Evolutionary conservation across 257 asterid species (phyloP), one percentile per base, ranked within the genome.

Genomic region (Paraleonurus japonicus): DNA sequence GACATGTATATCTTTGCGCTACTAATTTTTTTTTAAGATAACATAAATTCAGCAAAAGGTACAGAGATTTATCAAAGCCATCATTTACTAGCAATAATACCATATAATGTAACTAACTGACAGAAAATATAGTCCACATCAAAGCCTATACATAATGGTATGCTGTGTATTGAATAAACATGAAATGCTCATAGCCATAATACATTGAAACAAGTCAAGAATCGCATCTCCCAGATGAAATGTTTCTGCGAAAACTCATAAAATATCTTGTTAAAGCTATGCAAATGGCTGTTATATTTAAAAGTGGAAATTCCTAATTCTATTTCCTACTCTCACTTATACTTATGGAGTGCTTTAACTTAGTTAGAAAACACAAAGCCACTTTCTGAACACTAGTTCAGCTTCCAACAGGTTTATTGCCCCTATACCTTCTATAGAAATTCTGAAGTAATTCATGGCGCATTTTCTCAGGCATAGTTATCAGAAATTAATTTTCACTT

Each of bases 251-350:
- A 35, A 57, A 5, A 35, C 24, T 5, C 43, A 6, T 32, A 45
- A 0, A 4, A 19, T 3, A 26, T 27, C 53, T 9, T 9, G 15
- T 8, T 22, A 51, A 51, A 13, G 7, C 50, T 32, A 47, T 45
- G 11, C 24, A 43, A 54, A 39, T 23, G 55, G 53, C n/a, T 30
- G 13, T 50, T 50, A 23, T 19, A 9, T 19, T 7, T 51, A 5
- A 1, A 28, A 11, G 20, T 6, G 23, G 61, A 33, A 20, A 32
- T 17, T 69, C 30, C 6, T 51, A 61, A 54, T 65, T 59, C 16
- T 9, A 26, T 41, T 58, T 54, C 68, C 54, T 26, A 62, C 30
- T 17, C 65, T 75, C 24, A 17, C 26, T 62, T 57, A 51, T 69
- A 24, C 23, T 54, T 27, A 61, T 61, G 55, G 17, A 35, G 32